phyloP scores from a whole-genome alignment of 305 asterid species.

The Rubia balearica region DNA sequence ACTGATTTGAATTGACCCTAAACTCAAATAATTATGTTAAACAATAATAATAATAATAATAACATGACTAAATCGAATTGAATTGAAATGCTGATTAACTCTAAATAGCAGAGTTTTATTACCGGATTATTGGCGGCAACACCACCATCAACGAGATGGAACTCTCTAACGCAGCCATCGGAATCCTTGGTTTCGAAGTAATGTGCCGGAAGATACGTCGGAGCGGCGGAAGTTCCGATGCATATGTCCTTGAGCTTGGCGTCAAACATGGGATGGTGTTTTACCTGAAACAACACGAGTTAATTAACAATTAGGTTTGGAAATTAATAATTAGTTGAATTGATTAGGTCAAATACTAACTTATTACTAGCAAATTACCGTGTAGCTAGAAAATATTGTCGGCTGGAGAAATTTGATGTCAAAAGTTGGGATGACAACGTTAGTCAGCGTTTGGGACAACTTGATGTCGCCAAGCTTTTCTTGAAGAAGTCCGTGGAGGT shows the following conservation, averaged over 20 bases:
- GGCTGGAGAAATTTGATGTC: slow-evolving; percentile 3
- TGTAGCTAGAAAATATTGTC: not conserved
- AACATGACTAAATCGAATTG: too few relatives aligned
- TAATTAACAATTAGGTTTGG: not conserved
- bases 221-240: slow-evolving; percentile 3
- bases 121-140: slow-evolving; percentile 5
- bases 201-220: not conserved
- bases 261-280: not conserved
- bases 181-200: not conserved
- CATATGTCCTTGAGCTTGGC: not conserved
- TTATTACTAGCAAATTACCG: not conserved
- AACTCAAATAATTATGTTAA: too few relatives aligned
- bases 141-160: not conserved
- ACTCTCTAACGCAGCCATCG: not conserved
- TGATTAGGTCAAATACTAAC: too few relatives aligned
- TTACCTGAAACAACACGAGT: not conserved
- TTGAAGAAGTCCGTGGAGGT: not conserved
- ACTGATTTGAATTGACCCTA: too few relatives aligned
- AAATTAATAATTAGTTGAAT: too few relatives aligned
- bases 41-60: too few relatives aligned
- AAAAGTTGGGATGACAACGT: not conserved
- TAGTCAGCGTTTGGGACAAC: not conserved
- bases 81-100: too few relatives aligned
- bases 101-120: too few relatives aligned
- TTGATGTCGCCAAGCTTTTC: not conserved